These are phyloP conservation scores for Elsinoe ampelina DNA, from an alignment of 2,329 filamentous ascomycete genomes.

Conservation along the genomic window DNA sequence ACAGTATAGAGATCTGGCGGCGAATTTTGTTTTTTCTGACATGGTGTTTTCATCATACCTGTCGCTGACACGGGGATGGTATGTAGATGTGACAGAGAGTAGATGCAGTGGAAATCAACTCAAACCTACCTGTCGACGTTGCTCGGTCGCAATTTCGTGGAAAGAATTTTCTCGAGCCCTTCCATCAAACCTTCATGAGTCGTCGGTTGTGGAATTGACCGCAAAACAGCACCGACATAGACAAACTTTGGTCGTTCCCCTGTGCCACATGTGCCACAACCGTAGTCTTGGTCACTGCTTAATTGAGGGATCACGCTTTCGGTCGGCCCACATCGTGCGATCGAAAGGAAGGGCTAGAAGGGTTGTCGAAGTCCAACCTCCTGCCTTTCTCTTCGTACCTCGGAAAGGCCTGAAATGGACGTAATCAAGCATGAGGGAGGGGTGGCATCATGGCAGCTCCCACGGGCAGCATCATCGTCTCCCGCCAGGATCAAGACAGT, in stretches of 20 bases:
- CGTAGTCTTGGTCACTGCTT: not conserved
- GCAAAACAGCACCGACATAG: not conserved
- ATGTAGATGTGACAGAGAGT: not conserved
- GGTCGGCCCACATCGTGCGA: conserved; percentile 7
- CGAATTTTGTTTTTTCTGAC: not conserved
- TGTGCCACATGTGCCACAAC: not conserved
- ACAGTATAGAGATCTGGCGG: not conserved
- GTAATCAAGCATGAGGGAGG: conserved; percentile 6
- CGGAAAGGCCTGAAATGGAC: not conserved
- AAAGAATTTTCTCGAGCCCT: conserved; percentile 3
- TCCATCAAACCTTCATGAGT: not conserved
- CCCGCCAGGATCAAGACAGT: not conserved
- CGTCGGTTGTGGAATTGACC: not conserved
- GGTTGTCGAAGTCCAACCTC: not conserved
- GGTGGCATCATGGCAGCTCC: not conserved
- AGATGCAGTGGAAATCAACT: not conserved
- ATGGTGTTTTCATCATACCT: not conserved
- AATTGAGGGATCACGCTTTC: conserved; percentile 5
- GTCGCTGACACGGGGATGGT: not conserved
- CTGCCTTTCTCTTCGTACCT: conserved; percentile 3
- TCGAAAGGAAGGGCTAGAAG: not conserved
- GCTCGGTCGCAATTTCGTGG: not conserved
- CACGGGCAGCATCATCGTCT: not conserved
- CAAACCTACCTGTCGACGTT: not conserved
- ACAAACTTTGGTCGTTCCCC: not conserved